phyloP scores from a whole-genome alignment of 2,329 filamentous ascomycete genomes.

The Cladosporium sp. region DNA sequence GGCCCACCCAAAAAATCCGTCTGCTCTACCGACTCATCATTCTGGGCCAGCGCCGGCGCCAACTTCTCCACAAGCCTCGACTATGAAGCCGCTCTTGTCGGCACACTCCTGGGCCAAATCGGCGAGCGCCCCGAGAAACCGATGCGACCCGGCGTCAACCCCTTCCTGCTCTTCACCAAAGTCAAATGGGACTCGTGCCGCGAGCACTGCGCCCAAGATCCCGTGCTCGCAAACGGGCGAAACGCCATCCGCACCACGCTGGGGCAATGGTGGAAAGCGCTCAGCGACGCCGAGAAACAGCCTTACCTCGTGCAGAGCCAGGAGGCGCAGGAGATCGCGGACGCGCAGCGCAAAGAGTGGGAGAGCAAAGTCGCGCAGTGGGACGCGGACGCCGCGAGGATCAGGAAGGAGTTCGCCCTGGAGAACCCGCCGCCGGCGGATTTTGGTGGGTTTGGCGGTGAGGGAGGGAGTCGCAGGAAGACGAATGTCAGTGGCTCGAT shows the following conservation, averaged over 20 bases:
- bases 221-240: constrained; percentile 60
- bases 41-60: constrained; percentile 26
- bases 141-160: constrained; percentile 70
- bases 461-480: constrained; percentile 27
- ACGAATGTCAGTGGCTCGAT: constrained; percentile 30
- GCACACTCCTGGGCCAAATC: constrained; percentile 56
- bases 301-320: constrained; percentile 75
- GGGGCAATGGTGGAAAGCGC: constrained; percentile 86
- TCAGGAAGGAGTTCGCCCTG: constrained; percentile 39
- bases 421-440: constrained; percentile 22
- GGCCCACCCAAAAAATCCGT: constrained; percentile 27
- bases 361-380: constrained; percentile 63
- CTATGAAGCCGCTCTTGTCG: constrained; percentile 56
- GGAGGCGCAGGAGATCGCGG: constrained; percentile 64
- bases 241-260: constrained; percentile 79
- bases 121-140: constrained; percentile 74
- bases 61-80: constrained; percentile 36
- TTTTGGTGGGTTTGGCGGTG: constrained; percentile 8
- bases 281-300: constrained; percentile 63
- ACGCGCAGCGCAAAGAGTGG: constrained; percentile 54
- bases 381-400: constrained; percentile 60
- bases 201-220: constrained; percentile 60
- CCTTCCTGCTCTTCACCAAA: constrained; percentile 87
- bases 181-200: constrained; percentile 61
- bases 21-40: constrained; percentile 29